Conservation (phyloP, 2,329 filamentous ascomycete species). For the Stagonosporopsis chrysanthemi region DNA sequence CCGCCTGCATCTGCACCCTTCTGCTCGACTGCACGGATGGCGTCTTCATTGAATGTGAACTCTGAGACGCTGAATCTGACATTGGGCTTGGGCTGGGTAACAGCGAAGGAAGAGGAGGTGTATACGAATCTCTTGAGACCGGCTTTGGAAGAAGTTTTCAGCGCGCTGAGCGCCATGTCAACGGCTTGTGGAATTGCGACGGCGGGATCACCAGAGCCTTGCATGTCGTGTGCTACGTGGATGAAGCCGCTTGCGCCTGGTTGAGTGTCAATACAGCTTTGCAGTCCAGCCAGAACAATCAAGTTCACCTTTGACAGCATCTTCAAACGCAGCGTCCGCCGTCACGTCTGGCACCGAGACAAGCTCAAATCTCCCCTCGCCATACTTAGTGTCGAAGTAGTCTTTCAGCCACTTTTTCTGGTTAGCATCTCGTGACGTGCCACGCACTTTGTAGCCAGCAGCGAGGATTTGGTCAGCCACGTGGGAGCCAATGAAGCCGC, state of each 20-base stretch:
- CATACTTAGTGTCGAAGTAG: conserved; percentile 38
- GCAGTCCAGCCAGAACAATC: not conserved
- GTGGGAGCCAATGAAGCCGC: conserved; percentile 47
- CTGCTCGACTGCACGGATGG: conserved; percentile 37
- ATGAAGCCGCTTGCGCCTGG: conserved; percentile 50
- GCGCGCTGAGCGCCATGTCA: conserved; percentile 47
- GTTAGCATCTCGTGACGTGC: conserved; percentile 40
- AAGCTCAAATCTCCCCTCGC: conserved; percentile 35
- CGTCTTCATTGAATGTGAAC: conserved; percentile 50
- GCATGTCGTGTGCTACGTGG: conserved; percentile 56
- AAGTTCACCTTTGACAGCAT: conserved; percentile 34
- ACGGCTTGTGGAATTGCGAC: conserved; percentile 54
- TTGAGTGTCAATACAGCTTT: not conserved
- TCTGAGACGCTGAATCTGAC: conserved; percentile 44
- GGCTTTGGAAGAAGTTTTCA: conserved; percentile 51
- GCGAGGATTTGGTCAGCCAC: conserved; percentile 42
- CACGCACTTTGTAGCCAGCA: conserved; percentile 47
- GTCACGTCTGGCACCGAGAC: conserved; percentile 42
- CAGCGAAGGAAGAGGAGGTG: conserved; percentile 54
- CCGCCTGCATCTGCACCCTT: conserved; percentile 15
- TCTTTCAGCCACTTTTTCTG: conserved; percentile 42
- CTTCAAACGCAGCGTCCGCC: conserved; percentile 34
- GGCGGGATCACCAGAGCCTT: conserved; percentile 46
- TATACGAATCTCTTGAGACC: conserved; percentile 51
- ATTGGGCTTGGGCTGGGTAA: conserved; percentile 44